Conservation (phyloP, 495 filamentous ascomycete species). For the Daldinia decipiens region DNA sequence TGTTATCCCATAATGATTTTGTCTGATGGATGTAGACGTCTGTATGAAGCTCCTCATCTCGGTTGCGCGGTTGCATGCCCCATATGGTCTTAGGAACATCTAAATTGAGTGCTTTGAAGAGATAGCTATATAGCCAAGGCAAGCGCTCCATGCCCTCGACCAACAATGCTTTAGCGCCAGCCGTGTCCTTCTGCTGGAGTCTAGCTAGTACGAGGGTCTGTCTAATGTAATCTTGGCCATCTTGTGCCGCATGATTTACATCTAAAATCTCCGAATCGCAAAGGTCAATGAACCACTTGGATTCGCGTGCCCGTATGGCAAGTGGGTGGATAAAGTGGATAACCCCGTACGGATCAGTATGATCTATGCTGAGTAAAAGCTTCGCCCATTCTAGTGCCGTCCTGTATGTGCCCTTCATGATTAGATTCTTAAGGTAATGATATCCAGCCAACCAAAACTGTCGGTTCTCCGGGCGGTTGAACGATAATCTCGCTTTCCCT, state of each 20-base stretch:
- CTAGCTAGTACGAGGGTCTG: slow-evolving; percentile 80
- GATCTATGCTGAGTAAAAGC: slow-evolving; percentile 78
- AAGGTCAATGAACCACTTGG: slow-evolving; percentile 77
- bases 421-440: slow-evolving; percentile 83
- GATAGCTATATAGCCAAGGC: slow-evolving; percentile 81
- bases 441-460: slow-evolving; percentile 93
- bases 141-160: slow-evolving; percentile 71
- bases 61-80: slow-evolving; percentile 75
- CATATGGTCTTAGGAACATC: slow-evolving; percentile 81
- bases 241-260: slow-evolving; percentile 18
- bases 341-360: slow-evolving; percentile 85
- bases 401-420: slow-evolving; percentile 90
- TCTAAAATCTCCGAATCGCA: slow-evolving; percentile 67
- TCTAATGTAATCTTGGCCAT: slow-evolving; percentile 66
- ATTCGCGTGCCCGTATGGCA: slow-evolving; percentile 80
- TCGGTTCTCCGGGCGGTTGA: slow-evolving; percentile 81
- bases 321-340: slow-evolving; percentile 82
- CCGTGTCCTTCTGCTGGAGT: slow-evolving; percentile 71
- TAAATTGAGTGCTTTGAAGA: slow-evolving; percentile 81
- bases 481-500: slow-evolving; percentile 83
- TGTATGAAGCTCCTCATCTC: slow-evolving; percentile 76
- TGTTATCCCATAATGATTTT: slow-evolving; percentile 91
- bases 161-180: slow-evolving; percentile 70
- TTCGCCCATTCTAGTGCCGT: slow-evolving; percentile 95
- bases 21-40: slow-evolving; percentile 81